Base-by-base conservation (phyloP, 257 asterid species). In the Schizonepeta tenuifolia region DNA sequence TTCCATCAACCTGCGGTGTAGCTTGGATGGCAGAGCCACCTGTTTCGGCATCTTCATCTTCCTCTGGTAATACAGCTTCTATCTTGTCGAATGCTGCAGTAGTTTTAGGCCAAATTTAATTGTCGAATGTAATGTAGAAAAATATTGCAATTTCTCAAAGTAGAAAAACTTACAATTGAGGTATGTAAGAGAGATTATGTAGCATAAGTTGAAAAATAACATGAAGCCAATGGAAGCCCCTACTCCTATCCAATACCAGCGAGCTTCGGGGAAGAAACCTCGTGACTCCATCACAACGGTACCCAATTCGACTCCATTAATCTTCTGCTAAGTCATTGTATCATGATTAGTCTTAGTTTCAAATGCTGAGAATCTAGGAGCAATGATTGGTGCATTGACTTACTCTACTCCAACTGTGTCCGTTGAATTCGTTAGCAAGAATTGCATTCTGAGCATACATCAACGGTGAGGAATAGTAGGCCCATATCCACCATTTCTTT, bases 401-500 rank as follows among this genome's bases (percentile, higher is more conserved):
- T 81, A 88, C 97, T 50, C 38, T 77, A 33, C 80, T 83, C 97
- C 97, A 90, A 38, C 84, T 83, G n/a, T 82, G 67, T 21, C 86
- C 91, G 0, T 77, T 81, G 72, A 90, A 88, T 65, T 90, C 97
- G 46, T 90, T 90, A 24, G 72, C 88, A 62, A 84, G 70, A 51
- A 90, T 76, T 10, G 88, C 97, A 75, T 86, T 86, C 69, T 79
- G 85, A 6, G 88, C 86, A 75, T 84, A 89, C 96, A 89, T 89
- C 73, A 89, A 13, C 1, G 93, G 88, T 44, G 93, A 88, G 40
- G 79, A 13, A 90, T 91, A 90, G 81, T 82, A 90, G 49, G 89
- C 96, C 97, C 97, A 90, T 49, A 82, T 11, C 96, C 92, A 90
- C 97, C 97, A 90, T 20, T 69, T 71, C 86, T 87, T 88, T 31